Percentiles rank a stretch among this genome's conserved stretches.
phyloP scores from a whole-genome alignment of 2,329 filamentous ascomycete genomes.

The Penicillium oxalicum region DNA sequence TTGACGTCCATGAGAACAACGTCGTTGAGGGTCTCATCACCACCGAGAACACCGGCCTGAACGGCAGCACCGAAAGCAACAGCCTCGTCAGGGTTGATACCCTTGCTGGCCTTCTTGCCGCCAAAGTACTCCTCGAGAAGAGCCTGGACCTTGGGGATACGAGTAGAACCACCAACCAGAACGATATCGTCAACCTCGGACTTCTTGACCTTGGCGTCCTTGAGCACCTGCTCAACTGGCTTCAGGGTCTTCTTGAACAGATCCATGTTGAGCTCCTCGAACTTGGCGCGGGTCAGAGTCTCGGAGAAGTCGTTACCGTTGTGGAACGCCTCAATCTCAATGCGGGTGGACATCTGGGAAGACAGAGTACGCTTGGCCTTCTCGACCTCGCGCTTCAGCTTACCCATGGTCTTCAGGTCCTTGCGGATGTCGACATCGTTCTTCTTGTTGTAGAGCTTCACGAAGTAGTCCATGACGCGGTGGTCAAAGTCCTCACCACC shows the following conservation, averaged over 20 bases:
- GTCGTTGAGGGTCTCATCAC: constrained; percentile 72
- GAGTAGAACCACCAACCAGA: constrained; percentile 94
- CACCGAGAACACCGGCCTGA: constrained; percentile 90
- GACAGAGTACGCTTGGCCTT: constrained; percentile 98
- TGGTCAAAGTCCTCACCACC: constrained; percentile 99
- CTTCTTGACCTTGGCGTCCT: constrained; percentile 98
- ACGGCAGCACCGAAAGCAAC: constrained; percentile 96
- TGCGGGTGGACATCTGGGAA: constrained; percentile 85
- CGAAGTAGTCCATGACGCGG: constrained; percentile 91
- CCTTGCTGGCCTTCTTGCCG: constrained; percentile 97
- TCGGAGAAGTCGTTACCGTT: constrained; percentile 97
- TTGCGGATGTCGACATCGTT: constrained; percentile 85
- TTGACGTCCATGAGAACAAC: constrained; percentile 96
- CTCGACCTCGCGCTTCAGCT: constrained; percentile 98
- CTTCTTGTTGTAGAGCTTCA: constrained; percentile 99
- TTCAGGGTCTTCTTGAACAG: constrained; percentile 99
- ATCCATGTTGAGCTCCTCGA: constrained; percentile 98
- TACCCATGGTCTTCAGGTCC: constrained; percentile 96
- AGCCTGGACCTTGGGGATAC: constrained; percentile 95
- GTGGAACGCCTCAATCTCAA: constrained; percentile 96
- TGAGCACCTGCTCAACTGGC: constrained; percentile 96
- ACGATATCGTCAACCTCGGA: constrained; percentile 92
- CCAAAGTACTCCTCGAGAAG: constrained; percentile 93
- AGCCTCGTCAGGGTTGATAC: constrained; percentile 98
- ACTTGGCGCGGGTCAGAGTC: constrained; percentile 97